phyloP scores from a whole-genome alignment of 371 early-diverging fungal genomes.

The Syncephalastrum contaminatum region DNA sequence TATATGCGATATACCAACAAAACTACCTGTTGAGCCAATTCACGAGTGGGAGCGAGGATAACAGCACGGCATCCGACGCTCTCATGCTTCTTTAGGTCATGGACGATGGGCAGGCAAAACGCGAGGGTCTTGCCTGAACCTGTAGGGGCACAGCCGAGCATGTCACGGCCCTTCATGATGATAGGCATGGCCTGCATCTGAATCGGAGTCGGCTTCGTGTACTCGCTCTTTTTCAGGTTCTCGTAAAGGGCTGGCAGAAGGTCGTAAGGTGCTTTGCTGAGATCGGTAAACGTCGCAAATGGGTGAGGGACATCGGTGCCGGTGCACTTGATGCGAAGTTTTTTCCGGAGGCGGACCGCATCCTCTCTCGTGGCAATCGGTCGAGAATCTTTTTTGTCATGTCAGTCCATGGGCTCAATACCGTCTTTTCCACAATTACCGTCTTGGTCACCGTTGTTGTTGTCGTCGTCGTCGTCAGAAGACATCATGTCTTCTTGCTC shows the following conservation, averaged over 20 bases:
- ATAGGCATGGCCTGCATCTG: conserved; percentile 94
- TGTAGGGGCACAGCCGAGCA: conserved; percentile 94
- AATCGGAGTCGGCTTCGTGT: conserved; percentile 93
- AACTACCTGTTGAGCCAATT: conserved; percentile 90
- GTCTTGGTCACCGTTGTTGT: too few relatives aligned
- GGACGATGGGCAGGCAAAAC: conserved; percentile 90
- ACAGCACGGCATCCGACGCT: conserved; percentile 82
- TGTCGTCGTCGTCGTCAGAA: conserved; percentile 13
- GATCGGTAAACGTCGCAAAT: conserved; percentile 73
- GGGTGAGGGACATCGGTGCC: conserved; percentile 90
- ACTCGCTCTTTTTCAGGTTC: conserved; percentile 45
- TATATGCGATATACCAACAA: neutral
- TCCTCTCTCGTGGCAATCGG: conserved; percentile 8
- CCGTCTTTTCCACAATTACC: neutral
- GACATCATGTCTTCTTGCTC: conserved; percentile 20
- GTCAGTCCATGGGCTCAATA: neutral
- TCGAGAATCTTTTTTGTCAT: neutral
- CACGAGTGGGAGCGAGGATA: conserved; percentile 97
- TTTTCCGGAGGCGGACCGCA: conserved; percentile 60
- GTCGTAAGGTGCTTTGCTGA: conserved; percentile 69
- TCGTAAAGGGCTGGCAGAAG: conserved; percentile 49
- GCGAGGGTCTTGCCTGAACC: conserved; percentile 99
- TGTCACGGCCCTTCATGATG: conserved; percentile 71
- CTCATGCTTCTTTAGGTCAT: conserved; percentile 73
- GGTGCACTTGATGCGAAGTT: conserved; percentile 76